A percentile compares a stretch with the other conserved stretches of the same genome.
Evolutionary conservation across 495 filamentous ascomycete species (phyloP).

Genomic region (Tricharina praecox): DNA sequence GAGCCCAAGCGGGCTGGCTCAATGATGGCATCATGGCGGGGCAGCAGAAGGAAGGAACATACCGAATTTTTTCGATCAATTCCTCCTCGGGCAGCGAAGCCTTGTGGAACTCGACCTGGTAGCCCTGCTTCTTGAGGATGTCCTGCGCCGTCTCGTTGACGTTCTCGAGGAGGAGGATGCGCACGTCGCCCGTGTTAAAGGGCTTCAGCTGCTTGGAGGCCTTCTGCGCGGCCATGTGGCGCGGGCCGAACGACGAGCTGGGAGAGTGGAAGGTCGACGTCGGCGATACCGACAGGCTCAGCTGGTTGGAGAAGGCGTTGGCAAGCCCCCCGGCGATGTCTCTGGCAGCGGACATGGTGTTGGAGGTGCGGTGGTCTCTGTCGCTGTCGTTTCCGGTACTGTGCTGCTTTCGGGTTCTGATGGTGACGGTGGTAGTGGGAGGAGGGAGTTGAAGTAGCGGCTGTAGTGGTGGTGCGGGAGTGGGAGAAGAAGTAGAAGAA

Average conservation of each 20-base stretch:
- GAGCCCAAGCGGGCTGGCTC: slow-evolving; percentile 11
- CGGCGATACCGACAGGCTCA: slow-evolving; percentile 21
- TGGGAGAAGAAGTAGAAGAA: slow-evolving; percentile 1
- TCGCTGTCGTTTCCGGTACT: too few species aligned
- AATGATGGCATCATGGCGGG: too few species aligned
- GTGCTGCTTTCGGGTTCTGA: too few species aligned
- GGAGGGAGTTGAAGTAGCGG: not conserved
- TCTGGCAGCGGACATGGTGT: slow-evolving; percentile 16
- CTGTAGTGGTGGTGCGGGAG: not conserved
- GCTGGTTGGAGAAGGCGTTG: slow-evolving; percentile 9
- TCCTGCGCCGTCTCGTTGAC: slow-evolving; percentile 79
- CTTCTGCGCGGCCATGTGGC: not conserved
- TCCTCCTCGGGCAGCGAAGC: slow-evolving; percentile 78
- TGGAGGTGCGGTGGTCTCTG: not conserved
- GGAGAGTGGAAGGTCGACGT: slow-evolving; percentile 20
- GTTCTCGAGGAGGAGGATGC: slow-evolving; percentile 90
- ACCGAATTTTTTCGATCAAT: slow-evolving; percentile 94
- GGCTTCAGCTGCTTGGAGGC: slow-evolving; percentile 68
- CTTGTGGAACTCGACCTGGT: slow-evolving; percentile 88
- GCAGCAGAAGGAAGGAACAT: too few species aligned
- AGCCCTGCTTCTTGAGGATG: slow-evolving; percentile 68
- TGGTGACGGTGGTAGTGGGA: too few species aligned
- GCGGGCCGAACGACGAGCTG: not conserved
- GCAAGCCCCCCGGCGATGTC: slow-evolving; percentile 22
- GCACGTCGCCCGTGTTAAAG: slow-evolving; percentile 86